Evolutionary conservation across 75 land plant genomes (phyloP).

Genomic region (Ceratopteris richardii): DNA sequence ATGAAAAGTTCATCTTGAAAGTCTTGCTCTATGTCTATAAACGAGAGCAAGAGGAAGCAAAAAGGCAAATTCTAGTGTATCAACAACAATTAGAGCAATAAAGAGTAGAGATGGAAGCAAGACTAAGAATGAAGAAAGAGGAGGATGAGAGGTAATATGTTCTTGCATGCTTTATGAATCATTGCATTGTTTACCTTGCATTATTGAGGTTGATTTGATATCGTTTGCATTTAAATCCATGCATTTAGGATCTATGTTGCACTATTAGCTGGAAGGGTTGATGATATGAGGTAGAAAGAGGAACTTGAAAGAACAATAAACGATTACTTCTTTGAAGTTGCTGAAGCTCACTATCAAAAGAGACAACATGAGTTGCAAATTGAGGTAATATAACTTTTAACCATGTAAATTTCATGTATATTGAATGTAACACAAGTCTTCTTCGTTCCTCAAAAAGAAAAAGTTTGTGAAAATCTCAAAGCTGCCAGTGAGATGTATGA

Average conservation of each 20-base stretch:
- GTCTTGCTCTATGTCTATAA: not conserved
- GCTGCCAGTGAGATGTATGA: conserved; percentile 10
- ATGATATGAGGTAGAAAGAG: not conserved
- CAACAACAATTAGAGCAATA: not conserved
- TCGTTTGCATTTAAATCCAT: too few relatives aligned
- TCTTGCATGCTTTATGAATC: not conserved
- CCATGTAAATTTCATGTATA: too few relatives aligned
- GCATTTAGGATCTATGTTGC: conserved; percentile 5
- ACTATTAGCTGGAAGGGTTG: conserved; percentile 6
- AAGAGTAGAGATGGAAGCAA: conserved; percentile 5
- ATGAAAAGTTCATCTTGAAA: too few relatives aligned
- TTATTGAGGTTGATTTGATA: too few relatives aligned
- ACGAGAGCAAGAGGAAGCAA: conserved; percentile 3
- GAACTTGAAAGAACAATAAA: conserved; percentile 5
- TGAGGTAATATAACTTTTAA: too few relatives aligned
- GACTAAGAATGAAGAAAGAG: not conserved
- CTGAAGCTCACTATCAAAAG: conserved; percentile 7
- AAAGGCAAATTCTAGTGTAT: conserved; percentile 1
- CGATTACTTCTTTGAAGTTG: conserved; percentile 8
- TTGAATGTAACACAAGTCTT: not conserved
- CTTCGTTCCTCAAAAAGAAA: conserved; percentile 1
- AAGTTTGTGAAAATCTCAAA: conserved; percentile 5
- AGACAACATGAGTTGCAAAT: conserved; percentile 6
- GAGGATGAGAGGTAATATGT: conserved; percentile 3
- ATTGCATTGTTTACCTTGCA: not conserved